Conservation (phyloP, 495 filamentous ascomycete species). For the Antarctomyces pellizariae region DNA sequence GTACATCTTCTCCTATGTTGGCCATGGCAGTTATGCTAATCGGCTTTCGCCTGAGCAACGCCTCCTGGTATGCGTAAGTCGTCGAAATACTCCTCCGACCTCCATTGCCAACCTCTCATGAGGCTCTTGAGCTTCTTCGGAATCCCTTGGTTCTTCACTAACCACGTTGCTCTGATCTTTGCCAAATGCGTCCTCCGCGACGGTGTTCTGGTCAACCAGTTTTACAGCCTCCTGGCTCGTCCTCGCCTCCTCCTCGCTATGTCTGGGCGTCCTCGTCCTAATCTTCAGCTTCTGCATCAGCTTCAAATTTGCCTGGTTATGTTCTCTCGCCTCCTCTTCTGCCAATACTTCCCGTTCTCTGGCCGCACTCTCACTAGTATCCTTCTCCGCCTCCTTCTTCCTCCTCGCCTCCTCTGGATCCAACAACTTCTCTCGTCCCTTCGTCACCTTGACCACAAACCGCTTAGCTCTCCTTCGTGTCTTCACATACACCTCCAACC, state of each 20-base stretch:
- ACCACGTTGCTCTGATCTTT: no score
- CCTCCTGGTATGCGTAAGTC: no score
- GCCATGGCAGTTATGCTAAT: no score
- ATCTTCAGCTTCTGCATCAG: conserved; percentile 8
- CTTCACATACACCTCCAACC: conserved; percentile 55
- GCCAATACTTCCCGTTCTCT: conserved; percentile 8
- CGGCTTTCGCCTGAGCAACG: no score
- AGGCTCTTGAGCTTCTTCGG: no score
- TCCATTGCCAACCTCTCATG: no score
- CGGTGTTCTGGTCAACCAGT: no score
- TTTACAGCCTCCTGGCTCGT: no score
- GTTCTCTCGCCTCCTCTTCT: conserved; percentile 11
- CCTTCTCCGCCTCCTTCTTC: conserved; percentile 12
- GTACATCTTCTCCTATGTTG: no score
- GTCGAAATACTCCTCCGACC: no score
- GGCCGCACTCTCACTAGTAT: conserved; percentile 10
- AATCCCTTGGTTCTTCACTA: no score
- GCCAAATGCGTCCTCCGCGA: no score
- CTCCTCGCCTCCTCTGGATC: conserved; percentile 6
- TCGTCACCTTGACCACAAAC: conserved; percentile 7
- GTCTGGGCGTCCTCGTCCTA: background rate
- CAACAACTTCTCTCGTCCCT: conserved; percentile 9
- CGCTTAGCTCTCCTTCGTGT: conserved; percentile 13
- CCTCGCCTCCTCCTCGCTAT: conserved; percentile 2
- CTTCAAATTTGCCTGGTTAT: conserved; percentile 5